Base-by-base conservation (phyloP, 176 grass and related monocot species). In the Carex scoparia region DNA sequence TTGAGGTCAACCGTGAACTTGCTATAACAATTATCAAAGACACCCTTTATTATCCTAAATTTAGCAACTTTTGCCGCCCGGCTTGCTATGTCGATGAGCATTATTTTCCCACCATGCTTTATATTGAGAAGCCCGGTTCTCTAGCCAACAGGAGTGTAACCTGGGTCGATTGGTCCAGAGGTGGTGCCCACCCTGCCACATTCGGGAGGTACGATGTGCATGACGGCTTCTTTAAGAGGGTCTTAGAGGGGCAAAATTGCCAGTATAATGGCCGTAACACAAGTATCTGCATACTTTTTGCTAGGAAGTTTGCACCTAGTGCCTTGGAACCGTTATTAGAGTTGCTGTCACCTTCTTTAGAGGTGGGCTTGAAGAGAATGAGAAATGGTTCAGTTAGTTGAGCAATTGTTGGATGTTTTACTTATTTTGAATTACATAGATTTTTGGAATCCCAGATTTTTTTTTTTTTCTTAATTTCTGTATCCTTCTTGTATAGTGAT, bases 121-220 rank as follows among this genome's bases (percentile, higher is more conserved):
- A 79, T 2, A 96, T 99, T 79, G 91, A 96, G 92, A 87, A 90
- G 10, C 93, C 97, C 0, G 84, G 90, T 8, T 84, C 83, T 72
- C 84, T 99, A 53, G 91, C 97, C 11, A 96, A 99, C 59, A 94
- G 97, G 80, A 99, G 91, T 56, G 51, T 99, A 61, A 92, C 90
- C 37, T 99, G 90, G 89, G 93, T 99, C 4, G 97, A 99, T 80
- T 99, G 97, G 93, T 99, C 91, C 0, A 94, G 97, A 88, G 97
- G 97, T 0, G 97, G 93, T 54, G 85, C 97, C 44, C 97, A 99
- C 87, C 97, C 97, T 30, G 97, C 93, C n/a, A 99, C 96, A 0
- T 99, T 99, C 84, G 97, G 93, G 7, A 94, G 73, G 86, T 28
- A 77, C 0, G 97, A 96, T 65, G 73, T 99, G 61, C 90, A 79